Evolutionary conservation across 306 rosid genomes (phyloP), one percentile per base, ranked within the genome.

Genomic region (Quercus dentata): DNA sequence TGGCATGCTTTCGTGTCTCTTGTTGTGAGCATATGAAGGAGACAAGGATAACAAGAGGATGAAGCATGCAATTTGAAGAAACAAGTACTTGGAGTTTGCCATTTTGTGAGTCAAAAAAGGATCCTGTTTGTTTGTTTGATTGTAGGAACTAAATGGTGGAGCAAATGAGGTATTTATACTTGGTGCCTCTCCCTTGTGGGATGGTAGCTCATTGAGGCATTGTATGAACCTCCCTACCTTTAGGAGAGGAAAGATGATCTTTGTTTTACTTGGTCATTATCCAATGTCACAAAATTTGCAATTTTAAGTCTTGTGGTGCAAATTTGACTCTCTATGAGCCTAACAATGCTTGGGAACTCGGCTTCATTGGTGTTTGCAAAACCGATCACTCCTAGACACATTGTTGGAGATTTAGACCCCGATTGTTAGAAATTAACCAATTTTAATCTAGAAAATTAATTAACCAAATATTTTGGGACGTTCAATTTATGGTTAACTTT

Each of bases 141-240:
- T 51, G 6, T 6, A 13, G 4, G 7, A 13, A 21, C 6, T 23
- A 51, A 49, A 25, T 49, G 75, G 59, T 51, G 59, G 21, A 17
- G 17, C 65, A 59, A 67, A 13, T 8, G 75, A 71, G 38, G 23
- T 1, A 71, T 71, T 71, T 71, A 71, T 49, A 25, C 20, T 25
- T 35, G 5, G 14, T 1, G 27, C 6, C 23, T 67, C 15, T 19
- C 25, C 35, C 21, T n/a, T 49, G 3, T 3, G 27, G 23, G 67
- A 69, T 46, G 27, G 20, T 5, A 5, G 17, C 8, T 14, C 13
- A 3, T 20, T 73, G 1, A 6, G 33, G 5, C 18, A 14, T 7
- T 65, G 83, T 9, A 51, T 69, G 83, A 73, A 73, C 56, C 44
- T 73, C 83, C 78, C 5, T 73, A 15, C 49, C 31, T 59, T 4